Evolutionary conservation across 2,329 filamentous ascomycete genomes (phyloP), one percentile per base, ranked within the genome.

Genomic region (Verticillium longisporum): DNA sequence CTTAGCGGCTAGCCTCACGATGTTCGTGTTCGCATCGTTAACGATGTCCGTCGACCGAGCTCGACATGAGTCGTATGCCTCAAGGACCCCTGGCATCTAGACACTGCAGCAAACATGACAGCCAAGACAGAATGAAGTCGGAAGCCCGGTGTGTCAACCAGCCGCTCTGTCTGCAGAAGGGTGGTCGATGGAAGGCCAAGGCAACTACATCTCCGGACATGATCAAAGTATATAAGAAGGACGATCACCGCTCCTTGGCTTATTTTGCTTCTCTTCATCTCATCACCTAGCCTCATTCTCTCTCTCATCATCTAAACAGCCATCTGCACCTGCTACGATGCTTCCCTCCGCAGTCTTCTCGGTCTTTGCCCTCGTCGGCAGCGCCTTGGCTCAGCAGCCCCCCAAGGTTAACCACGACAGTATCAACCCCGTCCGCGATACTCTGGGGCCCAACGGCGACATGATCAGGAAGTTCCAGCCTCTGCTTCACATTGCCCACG

Each of bases 401-500:
- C 32, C 55, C 55, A 57, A 33, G 33, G 59, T 56, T 55, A 32
- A 38, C 38, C 57, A 59, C 57, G 57, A 59, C 41, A 54, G 41
- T 1, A 14, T 59, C n/a, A 54, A 36, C 34, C 57, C 57, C 14
- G 32, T 59, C 31, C n/a, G 18, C 32, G 57, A 59, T 34, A 54
- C 57, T 54, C 57, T 59, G 6, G 57, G 57, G 6, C 45, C 57
- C 41, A 59, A 59, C 34, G 45, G 57, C 31, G 33, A n/a, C 14
- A 38, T 59, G 18, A 59, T 59, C 32, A 31, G 50, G 18, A 59
- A 59, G 57, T 59, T 59, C 50, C 57, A 55, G 57, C 57, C 63
- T 1, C 53, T 55, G 2, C 63, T 64, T 6, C 61, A 63, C 21
- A 59, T 63, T 14, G 55, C 60, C 45, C 57, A 59, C 50, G 57